Conservation (phyloP, 352 stramenopile genomes). For the Globisporangium rhizosaccharum region DNA sequence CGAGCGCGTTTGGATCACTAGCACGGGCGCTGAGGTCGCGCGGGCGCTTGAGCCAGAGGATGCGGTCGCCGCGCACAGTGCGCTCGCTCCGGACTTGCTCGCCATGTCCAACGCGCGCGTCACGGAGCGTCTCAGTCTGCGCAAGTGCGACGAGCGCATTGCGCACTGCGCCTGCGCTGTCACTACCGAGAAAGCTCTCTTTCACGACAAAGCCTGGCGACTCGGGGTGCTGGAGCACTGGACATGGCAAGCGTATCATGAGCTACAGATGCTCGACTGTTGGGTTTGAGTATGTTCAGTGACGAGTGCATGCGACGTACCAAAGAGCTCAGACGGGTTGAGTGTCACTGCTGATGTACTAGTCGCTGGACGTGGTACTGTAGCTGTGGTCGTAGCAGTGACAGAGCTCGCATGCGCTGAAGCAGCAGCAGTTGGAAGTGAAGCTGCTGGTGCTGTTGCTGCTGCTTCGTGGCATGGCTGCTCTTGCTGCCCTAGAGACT, state of each 20-base stretch:
- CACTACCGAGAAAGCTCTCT: slow-evolving; percentile 36
- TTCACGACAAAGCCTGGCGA: slow-evolving; percentile 55
- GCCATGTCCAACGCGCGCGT: slow-evolving; percentile 41
- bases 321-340: slow-evolving; percentile 59
- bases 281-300: background rate
- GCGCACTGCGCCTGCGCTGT: slow-evolving; percentile 27
- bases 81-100: slow-evolving; percentile 34
- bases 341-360: slow-evolving; percentile 17
- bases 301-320: slow-evolving; percentile 15
- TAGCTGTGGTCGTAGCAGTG: background rate
- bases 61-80: slow-evolving; percentile 52
- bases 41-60: slow-evolving; percentile 55
- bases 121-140: slow-evolving; percentile 28
- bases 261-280: background rate
- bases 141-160: slow-evolving; percentile 31
- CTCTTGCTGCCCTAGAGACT: background rate
- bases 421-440: too few relatives aligned
- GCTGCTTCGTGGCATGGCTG: too few relatives aligned
- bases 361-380: background rate
- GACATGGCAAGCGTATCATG: background rate
- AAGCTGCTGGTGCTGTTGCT: too few relatives aligned
- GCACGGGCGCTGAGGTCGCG: slow-evolving; percentile 19
- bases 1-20: slow-evolving; percentile 3
- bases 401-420: too few relatives aligned
- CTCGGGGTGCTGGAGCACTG: slow-evolving; percentile 40